Evolutionary conservation across 805 yeast species (phyloP), one percentile per base, ranked within the genome.

Genomic region (Spathaspora boniae): DNA sequence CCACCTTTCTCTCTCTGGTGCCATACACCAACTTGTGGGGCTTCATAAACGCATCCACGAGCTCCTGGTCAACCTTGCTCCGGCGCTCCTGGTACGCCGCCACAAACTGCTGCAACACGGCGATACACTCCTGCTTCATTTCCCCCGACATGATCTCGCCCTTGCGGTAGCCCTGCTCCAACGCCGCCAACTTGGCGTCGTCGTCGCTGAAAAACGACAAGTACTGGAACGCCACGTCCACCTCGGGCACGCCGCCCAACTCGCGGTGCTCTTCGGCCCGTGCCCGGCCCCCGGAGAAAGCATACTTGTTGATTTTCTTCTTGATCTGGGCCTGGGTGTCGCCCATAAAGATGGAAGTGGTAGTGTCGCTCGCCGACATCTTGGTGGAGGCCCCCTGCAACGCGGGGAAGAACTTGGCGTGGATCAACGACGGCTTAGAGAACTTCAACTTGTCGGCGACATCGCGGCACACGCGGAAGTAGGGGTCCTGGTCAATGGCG

Each of bases 401-500:
- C 36, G 98, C 98, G 29, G 98, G 98, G 84, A 93, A 93, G 64
- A 93, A 93, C 62, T 86, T 83, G 36, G 98, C 81, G 63, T 93
- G 98, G 45, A 93, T 71, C 56, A 93, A 74, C 7, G 96, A 79
- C 14, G 98, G 98, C 65, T 93, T 93, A 43, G 88, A 69, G 58
- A 75, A 94, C 61, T 82, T 84, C 58, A 93, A 75, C 62, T 91
- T 93, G 53, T 81, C 88, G 8, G 98, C 97, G 46, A 93, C 98
- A 59, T 93, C 98, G 65, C 98, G 77, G 63, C 96, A 86, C 16
- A 93, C 94, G 64, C 98, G 77, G 71, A 93, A 93, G 63, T 93
- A 93, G 20, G 98, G 98, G 62, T 93, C 98, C 70, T 91, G 98
- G 60, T 93, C 98, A 58, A 93, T 93, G 31, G 98, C 98, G 73